Base-by-base conservation (phyloP, 2,329 filamentous ascomycete genomes). In the Neodidymelliopsis sp. region DNA sequence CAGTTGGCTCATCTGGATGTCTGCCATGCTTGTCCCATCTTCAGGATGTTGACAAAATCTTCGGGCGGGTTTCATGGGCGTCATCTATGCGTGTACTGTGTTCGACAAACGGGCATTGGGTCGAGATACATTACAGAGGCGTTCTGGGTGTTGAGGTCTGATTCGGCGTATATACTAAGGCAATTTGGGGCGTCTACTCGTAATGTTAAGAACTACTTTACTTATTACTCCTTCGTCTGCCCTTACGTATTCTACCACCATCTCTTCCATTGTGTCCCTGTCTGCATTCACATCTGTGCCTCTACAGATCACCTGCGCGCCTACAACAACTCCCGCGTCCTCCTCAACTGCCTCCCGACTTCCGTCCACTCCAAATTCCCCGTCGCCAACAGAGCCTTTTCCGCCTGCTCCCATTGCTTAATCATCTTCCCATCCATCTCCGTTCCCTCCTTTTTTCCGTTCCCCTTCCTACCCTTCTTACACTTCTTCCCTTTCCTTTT, bases 1-100 rank as follows among this genome's bases (percentile, higher is more conserved):
- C 25, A 49, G 39, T 60, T 56, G 49, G 36, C 46, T 48, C 38
- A 52, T 53, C 51, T 59, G 52, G 34, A 54, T 54, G 31, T 52
- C 39, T 52, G 43, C 28, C 48, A 33, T 36, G 12, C 19, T 19
- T 44, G 38, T 36, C 30, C 38, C 27, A 49, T 49, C 45, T 27
- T 22, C 45, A 25, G 38, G 27, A 48, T 41, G 38, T 42, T 13
- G 37, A 37, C 42, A 38, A 20, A 13, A 25, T 42, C 8, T 25
- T n/a, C n/a, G 29, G 35, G 30, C 18, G 20, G 40, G 13, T 36
- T n/a, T 15, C 19, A 31, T 41, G 18, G 24, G 45, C 45, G 33
- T 37, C 45, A 49, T 37, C 38, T 49, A 25, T 33, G 20, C 38
- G 45, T 49, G 38, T 49, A 31, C 16, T 39, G 25, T 41, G 45